These are phyloP conservation scores for Solanum habrochaites DNA, from an alignment of 257 asterid species.

Conservation along the genomic window DNA sequence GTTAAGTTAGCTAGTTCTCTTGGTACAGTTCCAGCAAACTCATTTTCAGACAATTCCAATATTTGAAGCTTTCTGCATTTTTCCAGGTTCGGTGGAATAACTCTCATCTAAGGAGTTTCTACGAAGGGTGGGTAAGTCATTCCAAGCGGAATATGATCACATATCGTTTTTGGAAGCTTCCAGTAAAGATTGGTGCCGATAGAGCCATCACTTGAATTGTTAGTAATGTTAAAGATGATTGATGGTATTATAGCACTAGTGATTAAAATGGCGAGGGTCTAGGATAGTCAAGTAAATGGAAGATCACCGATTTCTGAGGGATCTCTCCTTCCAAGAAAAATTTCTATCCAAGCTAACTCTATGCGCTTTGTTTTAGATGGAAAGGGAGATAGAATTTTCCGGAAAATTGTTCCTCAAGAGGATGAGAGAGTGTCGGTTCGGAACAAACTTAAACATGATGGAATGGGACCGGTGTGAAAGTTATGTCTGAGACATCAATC, in stretches of 20 bases:
- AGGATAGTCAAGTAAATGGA: neutral
- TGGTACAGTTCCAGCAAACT: too few species aligned
- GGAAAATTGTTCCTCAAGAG: neutral
- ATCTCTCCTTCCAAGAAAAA: neutral
- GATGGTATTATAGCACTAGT: neutral
- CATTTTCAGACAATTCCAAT: too few species aligned
- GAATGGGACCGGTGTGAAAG: neutral
- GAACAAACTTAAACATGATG: neutral
- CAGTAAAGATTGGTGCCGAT: neutral
- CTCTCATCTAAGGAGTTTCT: neutral
- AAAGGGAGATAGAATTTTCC: neutral
- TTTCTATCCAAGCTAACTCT: neutral
- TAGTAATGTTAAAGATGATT: neutral
- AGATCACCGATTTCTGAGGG: neutral
- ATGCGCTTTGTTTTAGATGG: neutral
- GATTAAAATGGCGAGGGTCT: neutral
- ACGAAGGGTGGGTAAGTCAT: neutral
- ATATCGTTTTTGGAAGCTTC: neutral
- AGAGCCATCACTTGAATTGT: neutral
- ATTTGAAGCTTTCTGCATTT: too few species aligned
- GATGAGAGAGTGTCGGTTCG: accelerated
- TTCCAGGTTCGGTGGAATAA: too few species aligned
- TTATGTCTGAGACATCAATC: accelerated
- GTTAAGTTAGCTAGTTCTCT: too few species aligned
- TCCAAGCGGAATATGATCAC: neutral